These are phyloP conservation scores for Penicillium sp. DNA, from an alignment of 2,329 filamentous ascomycete genomes.

Conservation along the genomic window DNA sequence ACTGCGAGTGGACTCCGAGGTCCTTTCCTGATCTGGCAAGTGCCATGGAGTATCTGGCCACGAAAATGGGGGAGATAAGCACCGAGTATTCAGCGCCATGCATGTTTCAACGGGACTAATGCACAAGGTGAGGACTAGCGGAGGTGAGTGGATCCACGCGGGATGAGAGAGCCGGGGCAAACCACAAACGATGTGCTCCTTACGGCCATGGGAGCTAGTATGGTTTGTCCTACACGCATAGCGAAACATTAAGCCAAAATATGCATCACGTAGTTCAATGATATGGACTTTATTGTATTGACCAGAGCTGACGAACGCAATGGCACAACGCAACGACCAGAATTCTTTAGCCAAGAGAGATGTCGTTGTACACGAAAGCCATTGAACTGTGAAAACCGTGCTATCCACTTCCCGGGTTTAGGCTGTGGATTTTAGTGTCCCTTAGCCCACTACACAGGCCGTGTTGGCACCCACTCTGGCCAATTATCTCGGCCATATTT, in stretches of 20 bases:
- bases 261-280: too few relatives aligned
- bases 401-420: not conserved
- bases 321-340: too few relatives aligned
- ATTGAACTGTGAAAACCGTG: not conserved
- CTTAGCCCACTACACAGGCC: not conserved
- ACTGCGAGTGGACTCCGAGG: not conserved
- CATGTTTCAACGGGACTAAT: not conserved
- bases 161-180: not conserved
- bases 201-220: too few relatives aligned
- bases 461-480: not conserved
- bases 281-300: too few relatives aligned
- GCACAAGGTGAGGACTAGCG: not conserved
- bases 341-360: too few relatives aligned
- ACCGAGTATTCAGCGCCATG: not conserved
- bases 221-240: not conserved
- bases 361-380: not conserved
- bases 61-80: not conserved
- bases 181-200: too few relatives aligned
- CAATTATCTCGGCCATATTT: not conserved
- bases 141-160: not conserved
- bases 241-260: too few relatives aligned
- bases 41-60: not conserved
- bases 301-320: too few relatives aligned
- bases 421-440: not conserved
- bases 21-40: not conserved